Evolutionary conservation across 495 filamentous ascomycete species (phyloP), one percentile per base, ranked within the genome.

Genomic region (Penicillium goetzii): DNA sequence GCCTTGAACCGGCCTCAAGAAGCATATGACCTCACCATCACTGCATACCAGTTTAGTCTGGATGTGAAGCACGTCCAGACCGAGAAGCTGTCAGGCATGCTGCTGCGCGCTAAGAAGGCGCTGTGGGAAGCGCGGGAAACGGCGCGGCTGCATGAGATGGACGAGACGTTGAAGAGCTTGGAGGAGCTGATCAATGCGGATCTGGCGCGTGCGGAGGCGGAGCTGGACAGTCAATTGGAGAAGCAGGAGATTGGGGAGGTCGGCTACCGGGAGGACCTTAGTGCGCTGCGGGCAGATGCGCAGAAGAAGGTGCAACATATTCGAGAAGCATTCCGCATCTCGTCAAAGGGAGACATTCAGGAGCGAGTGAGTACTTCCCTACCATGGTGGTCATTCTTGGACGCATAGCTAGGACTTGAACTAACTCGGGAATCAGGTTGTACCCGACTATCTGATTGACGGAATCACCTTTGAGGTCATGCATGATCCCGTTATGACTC

Each of bases 401-500:
- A 8, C 21, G 50, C 28, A 17, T 15, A 3, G 54, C 17, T 54
- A 15, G 17, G 47, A 43, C 41, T 67, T 21, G 11, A 69, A 69
- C 50, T 63, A 59, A 69, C 30, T 58, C 59, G 12, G 43, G 8
- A 19, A 47, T 7, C 45, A 85, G 83, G 78, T 89, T 65, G 90
- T 96, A 3, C 93, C 95, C 0, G 94, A 97, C 63, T 92, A 92
- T 80, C 80, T 91, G 0, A 83, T 99, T 47, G 95, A 98, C 70
- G 89, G 88, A 25, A 98, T 99, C 56, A 92, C 89, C 0, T 97
- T 97, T 66, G 83, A 86, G 40, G 84, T 97, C 62, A 97, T 99
- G 93, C 84, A 94, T 67, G 95, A 99, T 76, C 95, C 92, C 4
- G 91, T 95, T 14, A 82, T 93, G 19, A 97, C 94, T 0, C 93